Evolutionary conservation across 2,329 filamentous ascomycete species (phyloP).

Genomic region (Westerdykella sp.): DNA sequence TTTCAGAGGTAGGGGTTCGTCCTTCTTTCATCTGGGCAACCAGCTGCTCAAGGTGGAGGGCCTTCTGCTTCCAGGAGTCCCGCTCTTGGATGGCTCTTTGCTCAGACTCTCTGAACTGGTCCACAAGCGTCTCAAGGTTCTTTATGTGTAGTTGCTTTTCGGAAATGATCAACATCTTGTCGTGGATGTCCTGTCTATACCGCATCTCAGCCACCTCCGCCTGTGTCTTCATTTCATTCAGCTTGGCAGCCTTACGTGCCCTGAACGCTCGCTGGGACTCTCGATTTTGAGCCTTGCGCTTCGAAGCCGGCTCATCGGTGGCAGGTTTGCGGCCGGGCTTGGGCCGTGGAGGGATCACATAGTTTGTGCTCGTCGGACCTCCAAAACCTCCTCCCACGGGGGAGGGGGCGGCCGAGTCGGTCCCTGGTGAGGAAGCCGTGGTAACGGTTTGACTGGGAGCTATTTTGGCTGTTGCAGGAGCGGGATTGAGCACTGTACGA

Average conservation of each 20-base stretch:
- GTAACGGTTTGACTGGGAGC: constrained; percentile 8
- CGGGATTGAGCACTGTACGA: constrained; percentile 4
- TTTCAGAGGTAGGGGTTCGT: background rate
- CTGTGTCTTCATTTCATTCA: constrained; percentile 56
- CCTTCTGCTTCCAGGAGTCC: constrained; percentile 12
- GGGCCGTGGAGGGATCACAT: constrained; percentile 40
- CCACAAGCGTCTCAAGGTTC: constrained; percentile 5
- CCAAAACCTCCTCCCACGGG: constrained; percentile 24
- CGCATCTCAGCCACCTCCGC: constrained; percentile 27
- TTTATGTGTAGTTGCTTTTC: constrained; percentile 1
- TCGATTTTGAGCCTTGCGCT: constrained; percentile 90
- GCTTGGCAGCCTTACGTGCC: constrained; percentile 76
- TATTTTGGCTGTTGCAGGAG: constrained; percentile 1
- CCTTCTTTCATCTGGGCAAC: background rate
- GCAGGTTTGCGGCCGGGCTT: constrained; percentile 85
- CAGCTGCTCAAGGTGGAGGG: background rate
- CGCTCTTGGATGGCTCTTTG: constrained; percentile 9
- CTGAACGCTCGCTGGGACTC: constrained; percentile 87
- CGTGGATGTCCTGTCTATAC: constrained; percentile 13
- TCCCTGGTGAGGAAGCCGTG: constrained; percentile 21
- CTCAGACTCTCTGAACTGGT: constrained; percentile 9
- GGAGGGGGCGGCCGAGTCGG: constrained; percentile 19
- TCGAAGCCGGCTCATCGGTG: constrained; percentile 85
- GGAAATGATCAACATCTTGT: constrained; percentile 11
- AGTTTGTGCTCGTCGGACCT: constrained; percentile 34